Evolutionary conservation across 177 flowering plant species (phyloP).

Genomic region (Vitis hybrid): DNA sequence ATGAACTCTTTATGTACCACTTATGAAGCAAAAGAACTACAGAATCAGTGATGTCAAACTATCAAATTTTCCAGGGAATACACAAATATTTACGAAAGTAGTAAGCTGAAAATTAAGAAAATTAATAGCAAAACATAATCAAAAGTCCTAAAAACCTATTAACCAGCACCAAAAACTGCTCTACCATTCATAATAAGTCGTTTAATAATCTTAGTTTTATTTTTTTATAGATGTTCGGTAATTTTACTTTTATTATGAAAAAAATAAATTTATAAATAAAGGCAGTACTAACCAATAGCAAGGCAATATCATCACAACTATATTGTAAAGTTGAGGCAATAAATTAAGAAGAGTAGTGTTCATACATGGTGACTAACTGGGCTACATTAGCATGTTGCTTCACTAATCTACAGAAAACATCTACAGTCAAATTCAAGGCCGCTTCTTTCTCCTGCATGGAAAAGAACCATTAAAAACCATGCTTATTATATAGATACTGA

Average conservation of each 20-base stretch:
- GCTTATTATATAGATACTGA: not conserved
- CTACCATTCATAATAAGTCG: too few species aligned
- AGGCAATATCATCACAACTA: not conserved
- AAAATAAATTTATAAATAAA: too few species aligned
- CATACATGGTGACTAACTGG: constrained; percentile 85
- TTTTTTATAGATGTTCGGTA: too few species aligned
- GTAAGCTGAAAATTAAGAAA: too few species aligned
- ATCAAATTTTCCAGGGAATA: too few species aligned
- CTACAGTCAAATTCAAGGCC: constrained; percentile 88
- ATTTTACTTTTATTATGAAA: too few species aligned
- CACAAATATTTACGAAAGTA: too few species aligned
- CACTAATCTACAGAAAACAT: constrained; percentile 94
- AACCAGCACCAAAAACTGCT: too few species aligned
- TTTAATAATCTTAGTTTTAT: too few species aligned
- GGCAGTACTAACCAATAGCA: not conserved
- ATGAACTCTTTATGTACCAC: not conserved
- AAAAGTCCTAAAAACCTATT: too few species aligned
- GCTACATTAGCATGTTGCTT: constrained; percentile 84
- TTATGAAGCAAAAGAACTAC: not conserved
- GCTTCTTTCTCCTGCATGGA: constrained; percentile 96
- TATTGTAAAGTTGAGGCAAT: not conserved
- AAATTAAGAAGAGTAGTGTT: not conserved
- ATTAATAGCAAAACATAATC: too few species aligned
- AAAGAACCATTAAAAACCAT: constrained; percentile 20
- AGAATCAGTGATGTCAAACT: not conserved